A percentile compares a stretch with the other conserved stretches of the same genome.
Evolutionary conservation across 805 yeast genomes (phyloP).

Genomic region (Priceomyces melissophilus): DNA sequence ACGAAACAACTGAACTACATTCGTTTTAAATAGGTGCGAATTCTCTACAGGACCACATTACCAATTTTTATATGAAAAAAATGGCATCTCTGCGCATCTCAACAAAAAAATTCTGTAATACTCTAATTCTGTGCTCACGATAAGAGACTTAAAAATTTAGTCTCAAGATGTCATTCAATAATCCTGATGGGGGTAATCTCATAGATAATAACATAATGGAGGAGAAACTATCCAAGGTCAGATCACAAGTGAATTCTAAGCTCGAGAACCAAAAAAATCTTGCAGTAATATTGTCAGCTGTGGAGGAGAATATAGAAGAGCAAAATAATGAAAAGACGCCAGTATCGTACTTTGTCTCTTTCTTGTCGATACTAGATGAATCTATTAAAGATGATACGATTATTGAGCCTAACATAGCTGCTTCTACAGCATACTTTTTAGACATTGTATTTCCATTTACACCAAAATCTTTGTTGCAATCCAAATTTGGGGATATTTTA

Average conservation of each 20-base stretch:
- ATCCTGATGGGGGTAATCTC: constrained; percentile 38
- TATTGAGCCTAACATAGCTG: constrained; percentile 62
- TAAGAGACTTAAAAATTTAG: background rate
- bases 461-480: constrained; percentile 63
- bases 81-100: constrained; percentile 7
- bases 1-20: background rate
- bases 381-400: constrained; percentile 49
- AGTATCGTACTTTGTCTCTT: constrained; percentile 81
- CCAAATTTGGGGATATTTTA: constrained; percentile 75
- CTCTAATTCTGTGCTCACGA: constrained; percentile 1
- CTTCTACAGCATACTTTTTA: constrained; percentile 74
- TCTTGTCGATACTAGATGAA: constrained; percentile 78
- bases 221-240: constrained; percentile 60
- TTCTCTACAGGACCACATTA: background rate
- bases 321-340: constrained; percentile 61
- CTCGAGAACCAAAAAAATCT: constrained; percentile 82
- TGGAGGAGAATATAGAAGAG: constrained; percentile 80
- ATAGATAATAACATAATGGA: constrained; percentile 50
- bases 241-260: constrained; percentile 73
- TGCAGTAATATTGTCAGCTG: constrained; percentile 80
- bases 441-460: constrained; percentile 75
- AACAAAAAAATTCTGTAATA: constrained; percentile 1
- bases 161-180: constrained; percentile 23
- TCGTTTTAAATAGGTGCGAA: background rate
- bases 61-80: background rate